Percentiles rank a stretch among this genome's conserved stretches.
Conservation (phyloP, 2,329 filamentous ascomycete species). For the Penicillium italicum region DNA sequence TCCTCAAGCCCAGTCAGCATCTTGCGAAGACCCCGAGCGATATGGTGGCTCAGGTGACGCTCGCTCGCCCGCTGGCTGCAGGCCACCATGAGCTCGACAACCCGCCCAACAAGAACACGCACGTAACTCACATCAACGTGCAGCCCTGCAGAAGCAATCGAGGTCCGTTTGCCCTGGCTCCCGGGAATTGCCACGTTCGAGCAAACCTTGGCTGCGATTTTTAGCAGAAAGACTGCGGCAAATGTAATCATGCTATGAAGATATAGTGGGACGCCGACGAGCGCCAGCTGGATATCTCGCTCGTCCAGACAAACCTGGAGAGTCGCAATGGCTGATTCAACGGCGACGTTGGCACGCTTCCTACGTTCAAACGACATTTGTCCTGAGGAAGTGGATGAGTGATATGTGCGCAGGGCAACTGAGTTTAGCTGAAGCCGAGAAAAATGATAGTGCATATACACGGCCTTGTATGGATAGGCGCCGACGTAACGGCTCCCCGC, state of each 20-base stretch:
- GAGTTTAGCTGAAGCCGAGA: conserved; percentile 51
- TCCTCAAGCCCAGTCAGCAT: conserved; percentile 41
- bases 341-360: conserved; percentile 44
- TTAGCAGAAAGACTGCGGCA: conserved; percentile 46
- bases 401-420: conserved; percentile 48
- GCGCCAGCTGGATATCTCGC: conserved; percentile 41
- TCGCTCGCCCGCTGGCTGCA: conserved; percentile 40
- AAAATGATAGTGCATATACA: conserved; percentile 51
- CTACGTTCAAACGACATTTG: conserved; percentile 46
- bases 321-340: conserved; percentile 43
- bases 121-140: conserved; percentile 36
- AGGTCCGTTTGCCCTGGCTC: conserved; percentile 36
- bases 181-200: conserved; percentile 32
- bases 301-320: conserved; percentile 44
- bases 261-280: conserved; percentile 46
- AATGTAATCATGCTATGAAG: conserved; percentile 49
- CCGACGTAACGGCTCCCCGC: conserved; percentile 47
- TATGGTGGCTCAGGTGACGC: conserved; percentile 41
- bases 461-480: conserved; percentile 50
- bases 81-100: conserved; percentile 39
- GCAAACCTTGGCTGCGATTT: conserved; percentile 42
- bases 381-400: conserved; percentile 36
- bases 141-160: conserved; percentile 37
- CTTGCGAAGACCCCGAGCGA: conserved; percentile 38
- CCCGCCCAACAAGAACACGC: conserved; percentile 33